Conservation (phyloP, 2,329 filamentous ascomycete species). For the Zelopaecilomyces penicillatus region DNA sequence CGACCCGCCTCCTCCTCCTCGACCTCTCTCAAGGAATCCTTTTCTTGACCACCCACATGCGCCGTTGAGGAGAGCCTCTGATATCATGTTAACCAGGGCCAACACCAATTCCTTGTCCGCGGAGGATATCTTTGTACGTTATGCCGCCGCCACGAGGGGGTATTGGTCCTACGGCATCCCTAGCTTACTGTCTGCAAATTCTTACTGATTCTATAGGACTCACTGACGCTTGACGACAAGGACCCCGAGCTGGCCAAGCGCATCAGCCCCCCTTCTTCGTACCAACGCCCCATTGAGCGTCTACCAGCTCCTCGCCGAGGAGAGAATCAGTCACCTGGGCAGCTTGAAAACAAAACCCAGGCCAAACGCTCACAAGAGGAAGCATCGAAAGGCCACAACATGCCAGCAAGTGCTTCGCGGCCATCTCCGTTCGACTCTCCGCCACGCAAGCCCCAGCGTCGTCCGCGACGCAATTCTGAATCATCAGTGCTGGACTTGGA, state of each 20-base stretch:
- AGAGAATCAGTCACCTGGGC: slow-evolving; percentile 41
- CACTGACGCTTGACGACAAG: slow-evolving; percentile 58
- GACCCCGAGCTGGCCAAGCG: slow-evolving; percentile 23
- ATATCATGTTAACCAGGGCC: slow-evolving; percentile 42
- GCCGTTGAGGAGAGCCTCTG: slow-evolving; percentile 33
- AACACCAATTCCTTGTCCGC: slow-evolving; percentile 43
- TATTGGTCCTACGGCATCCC: no score
- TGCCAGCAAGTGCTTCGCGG: slow-evolving; percentile 24
- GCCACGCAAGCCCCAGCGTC: slow-evolving; percentile 35
- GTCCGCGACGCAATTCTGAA: slow-evolving; percentile 68
- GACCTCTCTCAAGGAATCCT: slow-evolving; percentile 64
- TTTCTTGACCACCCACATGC: slow-evolving; percentile 54
- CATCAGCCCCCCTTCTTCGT: slow-evolving; percentile 20
- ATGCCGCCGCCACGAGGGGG: background rate
- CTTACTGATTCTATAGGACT: slow-evolving; percentile 43
- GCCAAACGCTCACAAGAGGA: slow-evolving; percentile 61
- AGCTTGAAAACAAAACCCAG: slow-evolving; percentile 40
- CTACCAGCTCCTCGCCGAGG: slow-evolving; percentile 14
- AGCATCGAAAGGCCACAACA: slow-evolving; percentile 42
- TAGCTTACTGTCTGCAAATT: slow-evolving; percentile 6
- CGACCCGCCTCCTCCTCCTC: slow-evolving; percentile 40
- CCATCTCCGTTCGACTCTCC: slow-evolving; percentile 28
- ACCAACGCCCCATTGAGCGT: slow-evolving; percentile 28
- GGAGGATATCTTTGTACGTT: slow-evolving; percentile 71
- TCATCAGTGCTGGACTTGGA: slow-evolving; percentile 58